Evolutionary conservation across 805 yeast genomes (phyloP).

Genomic region (Cyberlindnera xishuangbannaensis): DNA sequence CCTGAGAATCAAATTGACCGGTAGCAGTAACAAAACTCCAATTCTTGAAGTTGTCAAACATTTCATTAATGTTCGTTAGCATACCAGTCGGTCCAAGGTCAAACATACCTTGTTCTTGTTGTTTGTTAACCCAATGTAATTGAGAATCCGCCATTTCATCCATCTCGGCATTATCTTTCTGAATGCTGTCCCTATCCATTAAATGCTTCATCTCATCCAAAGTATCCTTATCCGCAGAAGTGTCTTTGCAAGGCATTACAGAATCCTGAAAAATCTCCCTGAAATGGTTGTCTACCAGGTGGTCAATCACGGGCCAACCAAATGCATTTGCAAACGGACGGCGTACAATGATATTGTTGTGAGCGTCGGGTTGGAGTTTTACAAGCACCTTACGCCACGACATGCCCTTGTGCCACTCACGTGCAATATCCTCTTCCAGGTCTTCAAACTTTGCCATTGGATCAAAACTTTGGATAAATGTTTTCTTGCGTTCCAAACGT

Average conservation of each 20-base stretch:
- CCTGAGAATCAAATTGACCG: neutral
- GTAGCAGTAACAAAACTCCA: conserved; percentile 18
- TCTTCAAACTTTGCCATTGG: conserved; percentile 38
- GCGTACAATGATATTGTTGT: conserved; percentile 67
- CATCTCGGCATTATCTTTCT: conserved; percentile 11
- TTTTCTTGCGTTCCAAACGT: conserved; percentile 10
- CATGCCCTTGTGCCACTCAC: conserved; percentile 64
- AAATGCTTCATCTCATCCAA: conserved; percentile 7
- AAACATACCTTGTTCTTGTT: conserved; percentile 27
- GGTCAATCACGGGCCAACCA: conserved; percentile 81
- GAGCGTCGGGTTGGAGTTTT: conserved; percentile 67
- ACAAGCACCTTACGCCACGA: conserved; percentile 69
- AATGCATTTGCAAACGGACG: conserved; percentile 72
- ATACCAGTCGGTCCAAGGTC: conserved; percentile 70
- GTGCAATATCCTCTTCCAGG: conserved; percentile 62
- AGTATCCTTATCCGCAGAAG: conserved; percentile 10
- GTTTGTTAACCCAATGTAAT: conserved; percentile 45
- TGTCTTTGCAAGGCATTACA: neutral
- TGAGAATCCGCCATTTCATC: conserved; percentile 15
- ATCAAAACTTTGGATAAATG: conserved; percentile 26
- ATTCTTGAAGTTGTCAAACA: conserved; percentile 40
- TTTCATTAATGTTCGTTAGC: conserved; percentile 57
- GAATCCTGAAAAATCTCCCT: neutral
- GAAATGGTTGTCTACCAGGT: conserved; percentile 60
- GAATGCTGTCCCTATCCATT: conserved; percentile 11